Percentiles rank a stretch among this genome's conserved stretches.
These are phyloP conservation scores for Inga leiocalycina DNA, from an alignment of 306 rosid genomes.

Conservation along the genomic window DNA sequence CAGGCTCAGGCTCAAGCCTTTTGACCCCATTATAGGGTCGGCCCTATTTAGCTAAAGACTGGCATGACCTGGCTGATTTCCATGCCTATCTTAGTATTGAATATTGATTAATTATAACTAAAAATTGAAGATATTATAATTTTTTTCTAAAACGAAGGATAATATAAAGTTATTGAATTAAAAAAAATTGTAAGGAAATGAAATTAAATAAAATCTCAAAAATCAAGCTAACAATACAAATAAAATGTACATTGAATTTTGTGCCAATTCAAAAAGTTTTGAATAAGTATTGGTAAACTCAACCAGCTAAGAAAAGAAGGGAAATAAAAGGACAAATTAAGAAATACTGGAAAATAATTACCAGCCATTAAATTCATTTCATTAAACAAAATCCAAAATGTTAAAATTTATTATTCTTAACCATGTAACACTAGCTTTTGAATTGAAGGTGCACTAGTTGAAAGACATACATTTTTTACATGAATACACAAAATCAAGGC, in stretches of 20 bases:
- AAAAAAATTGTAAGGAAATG: background rate
- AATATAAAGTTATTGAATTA: too few relatives aligned
- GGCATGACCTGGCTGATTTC: too few relatives aligned
- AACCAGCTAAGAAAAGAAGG: background rate
- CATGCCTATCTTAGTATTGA: too few relatives aligned
- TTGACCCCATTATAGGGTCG: rapidly evolving
- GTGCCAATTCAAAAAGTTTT: background rate
- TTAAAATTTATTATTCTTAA: background rate
- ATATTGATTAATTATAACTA: too few relatives aligned
- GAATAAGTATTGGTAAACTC: background rate
- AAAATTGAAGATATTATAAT: too few relatives aligned
- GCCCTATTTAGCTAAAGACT: too few relatives aligned
- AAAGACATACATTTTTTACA: too few relatives aligned
- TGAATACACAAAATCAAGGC: too few relatives aligned
- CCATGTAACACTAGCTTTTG: background rate
- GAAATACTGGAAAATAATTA: background rate
- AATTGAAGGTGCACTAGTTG: too few relatives aligned
- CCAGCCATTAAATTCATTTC: background rate
- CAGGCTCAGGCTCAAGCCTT: too few relatives aligned
- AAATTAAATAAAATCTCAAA: background rate
- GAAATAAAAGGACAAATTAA: background rate
- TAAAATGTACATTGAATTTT: background rate
- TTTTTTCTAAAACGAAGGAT: too few relatives aligned
- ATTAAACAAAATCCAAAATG: background rate
- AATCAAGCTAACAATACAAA: background rate